Conservation (phyloP, 257 asterid species). For the Capsicum rhomboideum region DNA sequence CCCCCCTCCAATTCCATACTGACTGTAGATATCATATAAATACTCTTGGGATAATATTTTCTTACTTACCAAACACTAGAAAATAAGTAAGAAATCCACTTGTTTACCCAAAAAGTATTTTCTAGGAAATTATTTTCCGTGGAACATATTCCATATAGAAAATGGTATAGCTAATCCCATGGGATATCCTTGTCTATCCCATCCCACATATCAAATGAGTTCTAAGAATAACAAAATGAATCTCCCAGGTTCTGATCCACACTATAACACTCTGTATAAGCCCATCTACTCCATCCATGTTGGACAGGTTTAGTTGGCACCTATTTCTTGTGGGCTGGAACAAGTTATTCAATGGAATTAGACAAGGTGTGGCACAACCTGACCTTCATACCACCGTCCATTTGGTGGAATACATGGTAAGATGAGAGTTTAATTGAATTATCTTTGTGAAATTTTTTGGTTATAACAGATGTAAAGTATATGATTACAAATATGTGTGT, state of each 20-base stretch:
- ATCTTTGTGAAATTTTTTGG: not conserved
- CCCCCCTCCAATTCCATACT: no score
- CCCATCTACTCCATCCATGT: not conserved
- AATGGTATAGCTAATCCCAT: no score
- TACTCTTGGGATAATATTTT: no score
- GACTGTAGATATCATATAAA: no score
- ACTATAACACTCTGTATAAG: no score
- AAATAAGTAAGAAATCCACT: no score
- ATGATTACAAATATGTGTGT: not conserved
- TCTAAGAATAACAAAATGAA: not conserved
- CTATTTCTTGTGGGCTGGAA: not conserved
- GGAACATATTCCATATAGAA: no score
- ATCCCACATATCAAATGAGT: not conserved
- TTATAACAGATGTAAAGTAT: not conserved
- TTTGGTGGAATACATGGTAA: not conserved
- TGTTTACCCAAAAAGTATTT: no score
- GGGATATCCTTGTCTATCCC: no score
- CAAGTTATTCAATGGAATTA: not conserved
- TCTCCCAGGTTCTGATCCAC: not conserved
- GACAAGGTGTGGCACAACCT: not conserved
- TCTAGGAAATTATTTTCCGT: no score
- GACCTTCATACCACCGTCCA: not conserved
- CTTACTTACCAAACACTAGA: no score
- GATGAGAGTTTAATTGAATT: no score
- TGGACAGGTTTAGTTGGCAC: not conserved